These are phyloP conservation scores for Zopfia rhizophila DNA, from an alignment of 2,329 filamentous ascomycete species.

Conservation along the genomic window DNA sequence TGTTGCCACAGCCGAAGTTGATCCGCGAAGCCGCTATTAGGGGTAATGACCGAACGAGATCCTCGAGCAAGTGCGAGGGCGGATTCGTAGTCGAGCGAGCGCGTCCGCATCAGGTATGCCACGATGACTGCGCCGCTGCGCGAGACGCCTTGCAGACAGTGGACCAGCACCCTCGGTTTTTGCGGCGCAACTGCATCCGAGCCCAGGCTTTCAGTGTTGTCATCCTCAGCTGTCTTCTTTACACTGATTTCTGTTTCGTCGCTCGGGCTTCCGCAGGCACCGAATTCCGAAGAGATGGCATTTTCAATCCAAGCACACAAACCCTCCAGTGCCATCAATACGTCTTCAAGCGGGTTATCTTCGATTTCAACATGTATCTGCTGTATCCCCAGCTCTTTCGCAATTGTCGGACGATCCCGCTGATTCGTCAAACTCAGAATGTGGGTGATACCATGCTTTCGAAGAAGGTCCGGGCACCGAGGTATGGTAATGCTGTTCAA, in stretches of 20 bases:
- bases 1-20: conserved; percentile 24
- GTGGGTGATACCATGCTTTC: conserved; percentile 20
- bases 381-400: not conserved
- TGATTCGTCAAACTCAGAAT: conserved; percentile 17
- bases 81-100: conserved; percentile 8
- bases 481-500: conserved; percentile 16
- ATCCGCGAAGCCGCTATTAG: conserved; percentile 26
- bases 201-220: too few species aligned
- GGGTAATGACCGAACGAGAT: conserved; percentile 8
- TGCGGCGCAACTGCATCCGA: too few species aligned
- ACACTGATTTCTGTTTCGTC: not conserved
- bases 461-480: conserved; percentile 1
- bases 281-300: conserved; percentile 4
- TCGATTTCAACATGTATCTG: conserved; percentile 20
- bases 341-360: conserved; percentile 23
- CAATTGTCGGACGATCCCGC: conserved; percentile 1
- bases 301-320: conserved; percentile 19
- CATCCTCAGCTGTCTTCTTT: not conserved
- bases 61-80: conserved; percentile 18
- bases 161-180: conserved; percentile 22
- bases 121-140: conserved; percentile 21
- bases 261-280: not conserved
- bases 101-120: conserved; percentile 25
- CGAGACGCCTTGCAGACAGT: conserved; percentile 27
- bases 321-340: conserved; percentile 16